Conservation (phyloP, 2,329 filamentous ascomycete species). For the Lachnellula hyalina region DNA sequence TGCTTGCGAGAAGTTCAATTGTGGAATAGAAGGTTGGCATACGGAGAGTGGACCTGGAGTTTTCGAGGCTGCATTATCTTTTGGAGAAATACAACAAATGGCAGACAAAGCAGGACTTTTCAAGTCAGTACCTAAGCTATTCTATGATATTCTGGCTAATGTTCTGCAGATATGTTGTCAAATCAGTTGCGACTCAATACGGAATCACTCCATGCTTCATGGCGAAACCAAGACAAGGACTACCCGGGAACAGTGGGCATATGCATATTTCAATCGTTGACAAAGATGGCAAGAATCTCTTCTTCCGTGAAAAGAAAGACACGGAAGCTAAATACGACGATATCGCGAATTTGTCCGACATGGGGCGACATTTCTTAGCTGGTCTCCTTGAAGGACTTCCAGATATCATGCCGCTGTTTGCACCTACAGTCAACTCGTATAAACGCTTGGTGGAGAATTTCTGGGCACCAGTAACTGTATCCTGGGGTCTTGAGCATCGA, state of each 20-base stretch:
- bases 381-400: slow-evolving; percentile 84
- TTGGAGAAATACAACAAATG: slow-evolving; percentile 81
- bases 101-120: slow-evolving; percentile 88
- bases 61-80: slow-evolving; percentile 91
- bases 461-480: slow-evolving; percentile 96
- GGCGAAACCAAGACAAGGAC: slow-evolving; percentile 87
- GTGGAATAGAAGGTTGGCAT: slow-evolving; percentile 89
- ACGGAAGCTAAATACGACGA: slow-evolving; percentile 67
- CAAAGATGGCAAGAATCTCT: slow-evolving; percentile 74
- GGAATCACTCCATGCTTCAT: slow-evolving; percentile 97
- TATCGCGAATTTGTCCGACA: slow-evolving; percentile 73
- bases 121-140: slow-evolving; percentile 53
- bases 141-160: slow-evolving; percentile 3
- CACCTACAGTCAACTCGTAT: slow-evolving; percentile 95
- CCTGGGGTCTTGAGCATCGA: slow-evolving; percentile 93
- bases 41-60: slow-evolving; percentile 92
- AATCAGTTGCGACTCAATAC: slow-evolving; percentile 78
- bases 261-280: slow-evolving; percentile 90
- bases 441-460: slow-evolving; percentile 98
- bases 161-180: slow-evolving; percentile 65
- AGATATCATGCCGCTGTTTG: slow-evolving; percentile 91
- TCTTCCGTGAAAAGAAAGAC: slow-evolving; percentile 69
- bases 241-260: slow-evolving; percentile 93
- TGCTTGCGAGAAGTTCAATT: slow-evolving; percentile 69
- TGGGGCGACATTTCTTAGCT: slow-evolving; percentile 89